Evolutionary conservation across 2,329 filamentous ascomycete genomes (phyloP).

Genomic region (Paraconiothyrium sp.): DNA sequence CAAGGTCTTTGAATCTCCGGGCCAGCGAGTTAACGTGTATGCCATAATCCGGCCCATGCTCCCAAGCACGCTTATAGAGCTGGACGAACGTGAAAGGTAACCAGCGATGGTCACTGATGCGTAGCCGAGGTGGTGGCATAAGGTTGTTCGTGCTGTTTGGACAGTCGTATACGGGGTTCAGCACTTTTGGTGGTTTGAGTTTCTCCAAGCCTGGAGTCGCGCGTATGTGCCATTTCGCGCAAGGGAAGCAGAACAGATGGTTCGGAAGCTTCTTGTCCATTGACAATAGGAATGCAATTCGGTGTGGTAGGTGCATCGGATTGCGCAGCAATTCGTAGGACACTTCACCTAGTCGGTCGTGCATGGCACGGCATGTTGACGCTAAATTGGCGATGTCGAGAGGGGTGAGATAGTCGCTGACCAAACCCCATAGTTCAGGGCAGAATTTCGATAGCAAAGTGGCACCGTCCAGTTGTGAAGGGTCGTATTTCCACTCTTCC

Average conservation of each 20-base stretch:
- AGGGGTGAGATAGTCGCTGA: slow-evolving; percentile 38
- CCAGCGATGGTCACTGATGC: slow-evolving; percentile 60
- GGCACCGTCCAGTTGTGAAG: slow-evolving; percentile 35
- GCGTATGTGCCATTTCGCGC: slow-evolving; percentile 64
- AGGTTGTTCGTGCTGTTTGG: slow-evolving; percentile 62
- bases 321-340: slow-evolving; percentile 35
- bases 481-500: slow-evolving; percentile 32
- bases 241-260: slow-evolving; percentile 69
- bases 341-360: slow-evolving; percentile 33
- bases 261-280: slow-evolving; percentile 63
- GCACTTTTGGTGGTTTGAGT: slow-evolving; percentile 61
- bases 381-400: slow-evolving; percentile 40
- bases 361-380: slow-evolving; percentile 41
- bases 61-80: slow-evolving; percentile 61
- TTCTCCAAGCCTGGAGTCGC: slow-evolving; percentile 63
- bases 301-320: slow-evolving; percentile 57
- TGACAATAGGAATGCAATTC: slow-evolving; percentile 60
- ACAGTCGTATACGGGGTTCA: slow-evolving; percentile 67
- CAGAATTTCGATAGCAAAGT: slow-evolving; percentile 30
- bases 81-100: slow-evolving; percentile 69
- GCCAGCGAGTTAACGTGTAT: slow-evolving; percentile 50
- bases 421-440: slow-evolving; percentile 38
- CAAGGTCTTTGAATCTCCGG: slow-evolving; percentile 64
- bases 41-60: slow-evolving; percentile 55
- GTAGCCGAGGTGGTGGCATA: slow-evolving; percentile 62